phyloP scores from a whole-genome alignment of 805 yeast species.

The Zygosaccharomyces siamensis region DNA sequence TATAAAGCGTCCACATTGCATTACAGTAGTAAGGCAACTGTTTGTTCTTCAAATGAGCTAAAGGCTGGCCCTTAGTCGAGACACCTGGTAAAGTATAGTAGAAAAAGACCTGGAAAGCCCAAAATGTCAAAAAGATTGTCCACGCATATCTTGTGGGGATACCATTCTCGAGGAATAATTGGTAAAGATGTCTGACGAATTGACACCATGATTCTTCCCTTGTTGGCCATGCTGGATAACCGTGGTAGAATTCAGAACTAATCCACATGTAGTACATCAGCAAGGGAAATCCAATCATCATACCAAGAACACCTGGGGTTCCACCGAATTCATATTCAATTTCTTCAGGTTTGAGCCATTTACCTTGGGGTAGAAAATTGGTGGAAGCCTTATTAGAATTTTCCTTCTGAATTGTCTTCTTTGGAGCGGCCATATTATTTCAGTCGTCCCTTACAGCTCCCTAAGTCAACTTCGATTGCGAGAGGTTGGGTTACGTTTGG shows the following conservation, averaged over 20 bases:
- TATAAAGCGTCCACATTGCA: constrained; percentile 81
- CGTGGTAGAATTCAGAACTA: constrained; percentile 73
- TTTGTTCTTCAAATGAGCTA: constrained; percentile 69
- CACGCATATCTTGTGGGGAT: constrained; percentile 59
- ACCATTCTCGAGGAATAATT: constrained; percentile 47
- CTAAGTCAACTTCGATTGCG: too few species aligned
- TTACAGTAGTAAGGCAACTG: constrained; percentile 92
- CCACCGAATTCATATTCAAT: constrained; percentile 93
- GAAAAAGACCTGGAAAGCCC: constrained; percentile 62
- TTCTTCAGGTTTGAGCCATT: constrained; percentile 44
- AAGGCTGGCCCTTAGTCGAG: constrained; percentile 93
- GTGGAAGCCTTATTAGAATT: constrained; percentile 7
- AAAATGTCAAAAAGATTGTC: constrained; percentile 65
- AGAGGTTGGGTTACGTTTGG: too few species aligned
- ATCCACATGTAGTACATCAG: constrained; percentile 98
- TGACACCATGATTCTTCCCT: constrained; percentile 49
- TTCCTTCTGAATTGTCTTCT: not conserved
- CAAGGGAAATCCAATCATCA: constrained; percentile 89
- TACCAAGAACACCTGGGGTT: constrained; percentile 78
- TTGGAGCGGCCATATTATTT: not conserved
- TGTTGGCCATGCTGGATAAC: constrained; percentile 67
- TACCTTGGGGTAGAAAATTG: constrained; percentile 35
- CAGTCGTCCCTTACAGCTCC: not conserved
- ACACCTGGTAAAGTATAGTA: constrained; percentile 87
- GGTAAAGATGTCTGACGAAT: constrained; percentile 44